Evolutionary conservation across 805 yeast genomes (phyloP), one percentile per base, ranked within the genome.

Genomic region (Spencermartinsiella europaea): DNA sequence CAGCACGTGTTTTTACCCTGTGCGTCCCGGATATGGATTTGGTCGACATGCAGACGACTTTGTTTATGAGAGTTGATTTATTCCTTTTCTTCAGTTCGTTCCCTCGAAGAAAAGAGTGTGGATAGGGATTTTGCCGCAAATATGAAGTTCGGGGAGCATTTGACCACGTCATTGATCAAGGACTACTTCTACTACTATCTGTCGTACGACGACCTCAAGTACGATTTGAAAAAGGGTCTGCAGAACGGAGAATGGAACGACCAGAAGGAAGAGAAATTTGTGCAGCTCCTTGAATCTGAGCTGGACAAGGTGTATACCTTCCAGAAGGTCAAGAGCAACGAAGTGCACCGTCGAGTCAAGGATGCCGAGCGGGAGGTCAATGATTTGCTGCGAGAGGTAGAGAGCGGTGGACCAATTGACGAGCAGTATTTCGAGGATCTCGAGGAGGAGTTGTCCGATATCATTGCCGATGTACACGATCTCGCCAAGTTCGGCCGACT

Each of bases 401-500:
- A 76, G 40, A 56, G 73, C 1, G 64, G 64, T 35, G 65, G 64
- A 22, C 77, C 80, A 1, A 72, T 76, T n/a, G 63, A 71, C 50
- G 85, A 82, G 61, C 75, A 80, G 57, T 86, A 81, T 60, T 85
- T 82, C 55, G 83, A 81, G 54, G 82, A 78, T 46, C 68, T 85
- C 45, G 93, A 85, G 63, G 85, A 82, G 50, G 90, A 83, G 55
- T 67, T 85, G 48, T 75, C 83, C 47, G 96, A 90, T 58, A 82
- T 93, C 57, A 90, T 93, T 66, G 96, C 97, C 19, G 97, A 90
- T 68, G 96, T 93, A 38, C 97, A 93, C 62, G 99, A 93, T 66
- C 76, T 93, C 60, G 96, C 96, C 54, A 91, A 91, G 65, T 93
- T 87, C 66, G 80, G 96, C 16, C 77, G 95, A 52, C 77, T 93